Percentiles rank a stretch among this genome's conserved stretches.
Conservation (phyloP, 2,329 filamentous ascomycete species). For the Ceratocystis papillata region DNA sequence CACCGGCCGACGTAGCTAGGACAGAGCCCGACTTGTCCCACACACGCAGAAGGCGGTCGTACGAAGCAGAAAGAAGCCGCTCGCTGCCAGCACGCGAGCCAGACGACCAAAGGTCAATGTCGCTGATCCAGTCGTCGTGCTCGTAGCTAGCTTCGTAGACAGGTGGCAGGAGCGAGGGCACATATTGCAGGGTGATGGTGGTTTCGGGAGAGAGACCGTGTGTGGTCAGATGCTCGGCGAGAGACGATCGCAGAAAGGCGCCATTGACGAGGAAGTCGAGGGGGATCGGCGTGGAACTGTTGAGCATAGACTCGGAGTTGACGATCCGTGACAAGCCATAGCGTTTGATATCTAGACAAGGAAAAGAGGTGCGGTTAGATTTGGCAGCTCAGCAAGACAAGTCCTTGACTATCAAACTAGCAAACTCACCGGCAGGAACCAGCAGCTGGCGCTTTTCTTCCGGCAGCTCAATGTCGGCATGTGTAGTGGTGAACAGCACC, state of each 20-base stretch:
- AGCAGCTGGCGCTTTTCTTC: conserved; percentile 52
- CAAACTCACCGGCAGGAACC: conserved; percentile 45
- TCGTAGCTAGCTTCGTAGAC: conserved; percentile 84
- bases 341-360: conserved; percentile 48
- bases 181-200: conserved; percentile 81
- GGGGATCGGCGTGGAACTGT: conserved; percentile 55
- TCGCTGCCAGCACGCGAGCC: conserved; percentile 43
- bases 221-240: conserved; percentile 79
- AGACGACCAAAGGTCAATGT: conserved; percentile 67
- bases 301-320: conserved; percentile 62
- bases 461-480: conserved; percentile 51
- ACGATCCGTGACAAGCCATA: conserved; percentile 61
- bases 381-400: background rate
- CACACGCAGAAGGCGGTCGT: conserved; percentile 76
- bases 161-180: conserved; percentile 80
- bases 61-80: conserved; percentile 79
- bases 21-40: conserved; percentile 84
- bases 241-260: conserved; percentile 74
- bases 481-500: conserved; percentile 56
- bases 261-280: conserved; percentile 96
- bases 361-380: background rate
- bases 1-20: conserved; percentile 62
- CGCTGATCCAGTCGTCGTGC: conserved; percentile 94
- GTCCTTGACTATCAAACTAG: conserved; percentile 8
- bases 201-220: conserved; percentile 85